Conservation (phyloP, 1,284 basidiomycete genomes). For the Ceratobasidium sp. region DNA sequence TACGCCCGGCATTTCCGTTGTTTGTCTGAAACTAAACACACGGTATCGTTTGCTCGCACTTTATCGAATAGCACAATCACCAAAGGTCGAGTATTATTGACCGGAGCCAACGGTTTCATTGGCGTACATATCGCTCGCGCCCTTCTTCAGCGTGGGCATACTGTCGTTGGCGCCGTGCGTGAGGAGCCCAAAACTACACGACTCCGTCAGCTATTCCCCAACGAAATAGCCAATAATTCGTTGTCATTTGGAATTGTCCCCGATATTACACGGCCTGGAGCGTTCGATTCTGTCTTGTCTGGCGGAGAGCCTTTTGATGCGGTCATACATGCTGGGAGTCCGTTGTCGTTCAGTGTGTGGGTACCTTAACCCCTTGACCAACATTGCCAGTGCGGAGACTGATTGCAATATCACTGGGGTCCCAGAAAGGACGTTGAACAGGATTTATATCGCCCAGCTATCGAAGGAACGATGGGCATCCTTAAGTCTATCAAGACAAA, state of each 20-base stretch:
- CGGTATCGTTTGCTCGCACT: neutral
- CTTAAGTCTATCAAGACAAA: constrained; percentile 55
- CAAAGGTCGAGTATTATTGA: constrained; percentile 52
- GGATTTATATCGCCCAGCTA: constrained; percentile 60
- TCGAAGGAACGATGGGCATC: constrained; percentile 61
- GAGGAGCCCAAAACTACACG: constrained; percentile 59
- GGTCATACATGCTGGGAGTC: constrained; percentile 25
- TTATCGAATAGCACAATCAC: neutral
- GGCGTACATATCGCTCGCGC: constrained; percentile 54
- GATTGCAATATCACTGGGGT: neutral
- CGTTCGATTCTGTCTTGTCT: constrained; percentile 15
- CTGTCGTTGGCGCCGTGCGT: constrained; percentile 60
- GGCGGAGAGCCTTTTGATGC: constrained; percentile 15
- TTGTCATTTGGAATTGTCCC: constrained; percentile 24
- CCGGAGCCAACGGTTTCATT: constrained; percentile 57
- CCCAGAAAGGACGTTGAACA: constrained; percentile 47
- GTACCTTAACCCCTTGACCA: neutral
- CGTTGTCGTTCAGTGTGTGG: neutral
- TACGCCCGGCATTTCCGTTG: too few species aligned
- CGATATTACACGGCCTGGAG: constrained; percentile 23
- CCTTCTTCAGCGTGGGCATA: constrained; percentile 55
- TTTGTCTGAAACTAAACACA: too few species aligned
- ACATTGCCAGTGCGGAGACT: neutral
- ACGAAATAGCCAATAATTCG: neutral
- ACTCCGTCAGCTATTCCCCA: constrained; percentile 54